phyloP scores from a whole-genome alignment of 2,329 filamentous ascomycete genomes.

The Alternaria triticina region DNA sequence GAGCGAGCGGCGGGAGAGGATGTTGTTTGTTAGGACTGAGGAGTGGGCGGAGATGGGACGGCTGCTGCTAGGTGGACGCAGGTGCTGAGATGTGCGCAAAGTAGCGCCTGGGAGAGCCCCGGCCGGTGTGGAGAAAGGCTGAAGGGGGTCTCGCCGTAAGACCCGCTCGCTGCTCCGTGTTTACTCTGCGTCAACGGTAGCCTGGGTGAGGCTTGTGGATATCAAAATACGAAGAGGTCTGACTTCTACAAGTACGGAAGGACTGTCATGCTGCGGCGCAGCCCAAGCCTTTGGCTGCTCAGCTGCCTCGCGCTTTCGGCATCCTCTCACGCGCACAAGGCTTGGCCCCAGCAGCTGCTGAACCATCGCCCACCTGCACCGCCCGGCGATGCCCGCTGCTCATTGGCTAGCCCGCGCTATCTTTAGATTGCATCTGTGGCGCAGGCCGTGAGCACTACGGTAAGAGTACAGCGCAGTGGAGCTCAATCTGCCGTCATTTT shows the following conservation, averaged over 20 bases:
- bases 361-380: constrained; percentile 4
- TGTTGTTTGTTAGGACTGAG: neutral
- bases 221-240: neutral
- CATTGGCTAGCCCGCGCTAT: neutral
- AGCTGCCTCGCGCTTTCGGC: neutral
- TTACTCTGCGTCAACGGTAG: neutral
- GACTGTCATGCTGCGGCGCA: neutral
- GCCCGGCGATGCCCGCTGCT: neutral
- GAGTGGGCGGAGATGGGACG: neutral
- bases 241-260: neutral
- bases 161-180: constrained; percentile 10
- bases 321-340: neutral
- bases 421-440: constrained; percentile 6
- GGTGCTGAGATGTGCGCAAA: constrained; percentile 9
- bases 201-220: neutral
- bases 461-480: neutral
- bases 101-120: constrained; percentile 14
- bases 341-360: neutral
- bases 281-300: neutral
- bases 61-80: neutral
- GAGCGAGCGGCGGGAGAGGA: constrained; percentile 7
- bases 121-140: constrained; percentile 23
- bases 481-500: constrained; percentile 12
- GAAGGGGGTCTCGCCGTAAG: constrained; percentile 12
- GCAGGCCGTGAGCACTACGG: neutral